A percentile compares a stretch with the other conserved stretches of the same genome.
Evolutionary conservation across 2,329 filamentous ascomycete genomes (phyloP).

Genomic region (Chaetomium globosum): DNA sequence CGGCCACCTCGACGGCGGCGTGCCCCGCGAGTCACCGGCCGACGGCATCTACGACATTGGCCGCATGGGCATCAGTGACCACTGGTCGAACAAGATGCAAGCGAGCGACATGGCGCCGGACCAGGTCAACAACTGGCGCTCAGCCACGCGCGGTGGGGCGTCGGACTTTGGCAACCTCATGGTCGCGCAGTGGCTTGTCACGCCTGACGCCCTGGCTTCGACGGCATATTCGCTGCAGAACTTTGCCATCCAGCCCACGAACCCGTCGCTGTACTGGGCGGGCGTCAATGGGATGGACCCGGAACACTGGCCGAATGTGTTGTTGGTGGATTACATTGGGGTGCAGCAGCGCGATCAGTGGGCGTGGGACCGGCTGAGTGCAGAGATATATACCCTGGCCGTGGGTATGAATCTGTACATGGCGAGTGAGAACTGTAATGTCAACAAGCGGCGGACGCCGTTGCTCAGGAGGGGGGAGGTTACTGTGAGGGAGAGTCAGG

Average conservation of each 20-base stretch:
- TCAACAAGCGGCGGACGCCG: slow-evolving; percentile 35
- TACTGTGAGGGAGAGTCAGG: slow-evolving; percentile 4
- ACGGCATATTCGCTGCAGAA: slow-evolving; percentile 37
- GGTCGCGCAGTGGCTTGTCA: slow-evolving; percentile 43
- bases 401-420: slow-evolving; percentile 42
- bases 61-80: slow-evolving; percentile 38
- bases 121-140: slow-evolving; percentile 34
- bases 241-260: slow-evolving; percentile 41
- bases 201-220: slow-evolving; percentile 37
- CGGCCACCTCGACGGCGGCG: slow-evolving; percentile 27
- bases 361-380: slow-evolving; percentile 39
- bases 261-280: slow-evolving; percentile 44
- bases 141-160: slow-evolving; percentile 12
- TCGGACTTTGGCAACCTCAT: slow-evolving; percentile 34
- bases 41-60: slow-evolving; percentile 41
- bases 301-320: slow-evolving; percentile 40
- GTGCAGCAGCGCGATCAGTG: slow-evolving; percentile 37
- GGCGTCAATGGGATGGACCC: slow-evolving; percentile 35
- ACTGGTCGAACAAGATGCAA: slow-evolving; percentile 40
- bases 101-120: slow-evolving; percentile 28
- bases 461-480: slow-evolving; percentile 28
- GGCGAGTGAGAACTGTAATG: slow-evolving; percentile 42
- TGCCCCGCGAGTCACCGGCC: slow-evolving; percentile 34
- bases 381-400: slow-evolving; percentile 41
- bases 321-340: slow-evolving; percentile 42